Conservation (phyloP, 805 yeast genomes). For the Monosporozyma yasuniensis region DNA sequence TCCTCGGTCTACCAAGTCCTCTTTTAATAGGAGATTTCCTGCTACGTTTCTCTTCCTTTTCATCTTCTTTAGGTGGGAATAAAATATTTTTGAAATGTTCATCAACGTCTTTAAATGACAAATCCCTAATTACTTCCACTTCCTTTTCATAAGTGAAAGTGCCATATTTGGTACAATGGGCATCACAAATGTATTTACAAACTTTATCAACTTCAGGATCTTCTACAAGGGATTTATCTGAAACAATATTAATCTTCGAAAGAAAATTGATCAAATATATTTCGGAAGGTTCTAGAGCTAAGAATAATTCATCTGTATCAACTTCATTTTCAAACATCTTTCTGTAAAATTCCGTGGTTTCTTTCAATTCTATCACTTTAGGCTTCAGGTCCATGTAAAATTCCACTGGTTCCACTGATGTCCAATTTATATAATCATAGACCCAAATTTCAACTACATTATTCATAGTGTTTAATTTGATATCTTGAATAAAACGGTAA, state of each 20-base stretch:
- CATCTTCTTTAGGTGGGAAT: constrained; percentile 1
- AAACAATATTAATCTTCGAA: constrained; percentile 35
- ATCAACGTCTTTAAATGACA: constrained; percentile 12
- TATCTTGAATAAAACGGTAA: constrained; percentile 36
- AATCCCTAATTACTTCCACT: constrained; percentile 1
- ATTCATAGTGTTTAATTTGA: constrained; percentile 38
- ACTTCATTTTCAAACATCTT: constrained; percentile 13
- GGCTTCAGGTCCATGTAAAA: constrained; percentile 18
- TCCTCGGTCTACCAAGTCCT: too few species aligned
- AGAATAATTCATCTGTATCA: constrained; percentile 38
- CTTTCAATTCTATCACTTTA: constrained; percentile 11
- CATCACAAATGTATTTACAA: constrained; percentile 15
- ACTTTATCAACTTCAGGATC: constrained; percentile 7
- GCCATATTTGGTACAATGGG: constrained; percentile 11
- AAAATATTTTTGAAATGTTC: constrained; percentile 14
- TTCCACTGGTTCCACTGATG: constrained; percentile 29
- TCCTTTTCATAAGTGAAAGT: constrained; percentile 9
- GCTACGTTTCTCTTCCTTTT: background rate
- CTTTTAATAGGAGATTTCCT: background rate
- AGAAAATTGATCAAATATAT: constrained; percentile 35
- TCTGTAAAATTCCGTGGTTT: constrained; percentile 7
- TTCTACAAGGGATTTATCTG: background rate
- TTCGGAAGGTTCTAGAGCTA: constrained; percentile 41
- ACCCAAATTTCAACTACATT: constrained; percentile 40
- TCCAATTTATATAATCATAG: constrained; percentile 34